phyloP scores from a whole-genome alignment of 2,329 filamentous ascomycete genomes.

The Ophiosphaerella korrae region DNA sequence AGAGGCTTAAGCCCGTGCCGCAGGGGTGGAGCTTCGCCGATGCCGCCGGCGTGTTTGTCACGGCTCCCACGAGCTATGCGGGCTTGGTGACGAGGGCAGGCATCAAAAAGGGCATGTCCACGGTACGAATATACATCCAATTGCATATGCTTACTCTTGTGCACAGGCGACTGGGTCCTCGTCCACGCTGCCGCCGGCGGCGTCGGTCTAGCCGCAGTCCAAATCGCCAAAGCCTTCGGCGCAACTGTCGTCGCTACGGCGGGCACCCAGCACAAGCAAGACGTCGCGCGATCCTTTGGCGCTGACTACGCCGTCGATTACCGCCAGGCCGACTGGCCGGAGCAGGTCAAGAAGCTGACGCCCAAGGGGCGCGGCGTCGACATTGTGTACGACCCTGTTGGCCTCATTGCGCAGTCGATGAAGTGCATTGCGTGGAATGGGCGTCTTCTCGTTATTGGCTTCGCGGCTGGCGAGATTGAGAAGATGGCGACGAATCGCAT shows the following conservation, averaged over 20 bases:
- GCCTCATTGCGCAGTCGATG: constrained; percentile 82
- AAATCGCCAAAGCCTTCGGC: constrained; percentile 89
- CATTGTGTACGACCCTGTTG: constrained; percentile 94
- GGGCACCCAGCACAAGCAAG: constrained; percentile 77
- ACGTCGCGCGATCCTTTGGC: constrained; percentile 78
- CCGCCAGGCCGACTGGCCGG: constrained; percentile 64
- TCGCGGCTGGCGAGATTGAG: constrained; percentile 84
- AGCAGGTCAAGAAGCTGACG: constrained; percentile 76
- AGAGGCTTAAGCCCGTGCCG: constrained; percentile 73
- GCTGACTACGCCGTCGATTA: constrained; percentile 87
- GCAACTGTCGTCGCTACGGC: constrained; percentile 94
- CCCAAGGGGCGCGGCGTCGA: constrained; percentile 78
- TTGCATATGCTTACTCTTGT: neutral
- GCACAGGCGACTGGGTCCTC: constrained; percentile 77
- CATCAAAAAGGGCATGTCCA: constrained; percentile 61
- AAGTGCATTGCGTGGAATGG: constrained; percentile 96
- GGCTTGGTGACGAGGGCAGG: constrained; percentile 78
- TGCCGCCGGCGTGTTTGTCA: constrained; percentile 88
- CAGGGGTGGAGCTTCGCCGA: constrained; percentile 81
- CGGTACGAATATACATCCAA: neutral
- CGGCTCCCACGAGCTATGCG: constrained; percentile 86
- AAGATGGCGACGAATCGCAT: constrained; percentile 93
- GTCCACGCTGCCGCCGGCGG: constrained; percentile 92
- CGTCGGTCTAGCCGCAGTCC: constrained; percentile 88
- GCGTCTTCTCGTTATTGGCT: constrained; percentile 84